Evolutionary conservation across 345 rosid genomes (phyloP).

Genomic region (Heritiera fomes): DNA sequence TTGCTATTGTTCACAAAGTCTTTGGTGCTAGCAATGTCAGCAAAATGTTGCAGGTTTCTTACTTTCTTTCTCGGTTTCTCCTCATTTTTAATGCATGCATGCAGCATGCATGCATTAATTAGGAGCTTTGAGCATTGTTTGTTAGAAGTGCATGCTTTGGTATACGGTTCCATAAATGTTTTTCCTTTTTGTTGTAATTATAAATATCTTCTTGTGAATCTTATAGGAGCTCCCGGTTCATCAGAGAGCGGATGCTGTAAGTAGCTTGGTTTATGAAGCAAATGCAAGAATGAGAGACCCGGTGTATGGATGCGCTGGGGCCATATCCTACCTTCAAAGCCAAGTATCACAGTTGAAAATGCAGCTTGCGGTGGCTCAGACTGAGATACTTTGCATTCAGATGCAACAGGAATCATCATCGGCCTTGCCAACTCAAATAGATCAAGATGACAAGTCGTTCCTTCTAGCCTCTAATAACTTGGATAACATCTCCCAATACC

Average conservation of each 20-base stretch:
- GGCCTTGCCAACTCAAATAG: slow-evolving; percentile 33
- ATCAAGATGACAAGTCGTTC: slow-evolving; percentile 50
- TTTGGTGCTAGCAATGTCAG: slow-evolving; percentile 89
- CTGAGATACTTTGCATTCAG: slow-evolving; percentile 77
- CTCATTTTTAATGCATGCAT: background rate
- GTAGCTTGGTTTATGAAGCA: slow-evolving; percentile 84
- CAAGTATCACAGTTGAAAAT: slow-evolving; percentile 83
- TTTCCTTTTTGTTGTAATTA: background rate
- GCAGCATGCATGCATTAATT: background rate
- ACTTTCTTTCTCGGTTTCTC: background rate
- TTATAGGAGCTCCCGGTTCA: slow-evolving; percentile 68
- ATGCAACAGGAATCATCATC: slow-evolving; percentile 58
- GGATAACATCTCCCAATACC: slow-evolving; percentile 43
- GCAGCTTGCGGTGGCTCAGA: slow-evolving; percentile 82
- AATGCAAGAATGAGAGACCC: slow-evolving; percentile 86
- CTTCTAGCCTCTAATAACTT: slow-evolving; percentile 38
- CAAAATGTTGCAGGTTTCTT: slow-evolving; percentile 76
- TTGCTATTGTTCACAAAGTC: slow-evolving; percentile 83
- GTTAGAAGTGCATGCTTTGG: background rate
- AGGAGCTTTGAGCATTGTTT: background rate
- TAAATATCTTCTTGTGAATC: slow-evolving; percentile 11
- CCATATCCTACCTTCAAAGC: slow-evolving; percentile 71
- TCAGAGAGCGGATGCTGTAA: slow-evolving; percentile 82
- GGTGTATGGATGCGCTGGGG: slow-evolving; percentile 82
- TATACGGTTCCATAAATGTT: no score